Conservation (phyloP, 2,329 filamentous ascomycete genomes). For the Pseudogymnoascus sp. region DNA sequence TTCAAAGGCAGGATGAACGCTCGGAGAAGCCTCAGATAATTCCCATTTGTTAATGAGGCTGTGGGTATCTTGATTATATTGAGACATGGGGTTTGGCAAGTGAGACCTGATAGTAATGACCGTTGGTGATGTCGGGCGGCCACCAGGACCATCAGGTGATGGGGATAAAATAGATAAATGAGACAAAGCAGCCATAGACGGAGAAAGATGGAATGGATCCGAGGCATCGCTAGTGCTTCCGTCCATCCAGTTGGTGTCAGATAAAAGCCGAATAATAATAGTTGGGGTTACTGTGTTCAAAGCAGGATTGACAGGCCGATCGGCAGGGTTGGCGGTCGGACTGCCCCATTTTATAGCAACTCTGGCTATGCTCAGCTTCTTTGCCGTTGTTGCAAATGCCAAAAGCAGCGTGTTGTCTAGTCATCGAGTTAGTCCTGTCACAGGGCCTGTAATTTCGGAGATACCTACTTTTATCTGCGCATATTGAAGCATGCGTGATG, state of each 20-base stretch:
- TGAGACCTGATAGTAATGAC: conserved; percentile 67
- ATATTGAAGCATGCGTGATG: conserved; percentile 70
- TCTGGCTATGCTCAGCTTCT: conserved; percentile 65
- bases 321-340: conserved; percentile 38
- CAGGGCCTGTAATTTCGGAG: background rate
- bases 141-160: conserved; percentile 41
- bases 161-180: conserved; percentile 66
- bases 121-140: conserved; percentile 40
- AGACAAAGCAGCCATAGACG: conserved; percentile 55
- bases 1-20: conserved; percentile 67
- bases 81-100: conserved; percentile 41
- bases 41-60: conserved; percentile 82
- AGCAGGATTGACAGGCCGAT: conserved; percentile 42
- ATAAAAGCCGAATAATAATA: conserved; percentile 47
- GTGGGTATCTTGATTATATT: conserved; percentile 55
- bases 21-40: conserved; percentile 54
- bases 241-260: conserved; percentile 44
- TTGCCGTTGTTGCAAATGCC: conserved; percentile 58
- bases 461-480: conserved; percentile 60
- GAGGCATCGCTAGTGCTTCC: conserved; percentile 17
- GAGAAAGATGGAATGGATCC: conserved; percentile 37
- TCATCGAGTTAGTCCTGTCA: conserved; percentile 9
- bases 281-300: conserved; percentile 41
- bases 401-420: conserved; percentile 45
- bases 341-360: conserved; percentile 67